Conservation (phyloP, 768 basidiomycete genomes). For the Mycena filopes region DNA sequence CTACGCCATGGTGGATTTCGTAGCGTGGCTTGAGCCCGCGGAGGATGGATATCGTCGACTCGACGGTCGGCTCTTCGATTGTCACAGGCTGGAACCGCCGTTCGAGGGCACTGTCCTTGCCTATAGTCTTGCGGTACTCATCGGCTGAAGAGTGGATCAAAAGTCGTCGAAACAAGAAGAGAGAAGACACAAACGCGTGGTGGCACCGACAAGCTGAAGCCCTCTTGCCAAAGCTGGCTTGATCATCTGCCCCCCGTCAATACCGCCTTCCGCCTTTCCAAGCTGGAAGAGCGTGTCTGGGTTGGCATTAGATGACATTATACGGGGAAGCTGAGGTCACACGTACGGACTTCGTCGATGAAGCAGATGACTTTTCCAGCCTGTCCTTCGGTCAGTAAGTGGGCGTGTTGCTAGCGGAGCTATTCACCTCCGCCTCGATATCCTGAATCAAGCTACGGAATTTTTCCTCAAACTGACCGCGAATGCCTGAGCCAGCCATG, state of each 20-base stretch:
- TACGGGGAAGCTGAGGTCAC: background rate
- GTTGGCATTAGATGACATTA: background rate
- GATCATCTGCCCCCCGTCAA: slow-evolving; percentile 94
- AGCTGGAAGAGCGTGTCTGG: slow-evolving; percentile 85
- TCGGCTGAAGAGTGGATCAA: slow-evolving; percentile 59
- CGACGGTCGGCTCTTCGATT: slow-evolving; percentile 90
- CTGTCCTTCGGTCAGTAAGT: slow-evolving; percentile 41
- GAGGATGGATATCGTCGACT: slow-evolving; percentile 86
- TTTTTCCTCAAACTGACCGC: slow-evolving; percentile 94
- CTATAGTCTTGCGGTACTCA: slow-evolving; percentile 92
- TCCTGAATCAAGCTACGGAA: slow-evolving; percentile 92
- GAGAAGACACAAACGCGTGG: slow-evolving; percentile 66
- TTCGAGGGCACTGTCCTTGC: slow-evolving; percentile 91
- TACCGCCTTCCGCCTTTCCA: slow-evolving; percentile 91
- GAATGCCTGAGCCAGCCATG: slow-evolving; percentile 90
- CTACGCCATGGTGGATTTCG: slow-evolving; percentile 94
- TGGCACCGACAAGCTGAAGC: slow-evolving; percentile 89
- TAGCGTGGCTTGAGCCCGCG: slow-evolving; percentile 87
- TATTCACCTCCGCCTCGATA: slow-evolving; percentile 81
- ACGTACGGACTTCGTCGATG: slow-evolving; percentile 93
- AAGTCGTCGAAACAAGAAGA: background rate
- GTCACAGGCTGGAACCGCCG: slow-evolving; percentile 90
- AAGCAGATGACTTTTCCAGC: slow-evolving; percentile 88
- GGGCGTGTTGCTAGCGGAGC: slow-evolving; percentile 9
- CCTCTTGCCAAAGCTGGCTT: slow-evolving; percentile 91